Conservation (phyloP, 73 alveolate species). For the Paramecium tetraurelia region DNA sequence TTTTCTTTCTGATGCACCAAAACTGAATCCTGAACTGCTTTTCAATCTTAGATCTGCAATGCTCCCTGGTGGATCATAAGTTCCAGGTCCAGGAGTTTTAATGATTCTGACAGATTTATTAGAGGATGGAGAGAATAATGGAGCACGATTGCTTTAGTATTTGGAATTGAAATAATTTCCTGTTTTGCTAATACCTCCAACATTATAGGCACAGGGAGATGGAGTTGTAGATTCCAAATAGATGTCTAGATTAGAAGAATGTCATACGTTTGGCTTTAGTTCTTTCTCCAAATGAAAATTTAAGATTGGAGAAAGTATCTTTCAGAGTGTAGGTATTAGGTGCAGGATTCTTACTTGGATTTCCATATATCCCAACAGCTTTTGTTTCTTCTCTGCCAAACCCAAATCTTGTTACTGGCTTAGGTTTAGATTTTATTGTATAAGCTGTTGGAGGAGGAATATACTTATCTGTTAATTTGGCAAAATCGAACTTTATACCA, state of each 20-base stretch:
- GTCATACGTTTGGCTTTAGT: conserved; percentile 15
- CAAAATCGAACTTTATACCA: background rate
- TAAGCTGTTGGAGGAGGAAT: conserved; percentile 45
- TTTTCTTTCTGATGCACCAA: background rate
- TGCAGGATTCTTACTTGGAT: conserved; percentile 32
- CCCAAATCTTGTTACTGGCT: background rate
- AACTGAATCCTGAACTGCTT: conserved; percentile 27
- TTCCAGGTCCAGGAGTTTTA: conserved; percentile 47
- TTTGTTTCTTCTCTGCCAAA: conserved; percentile 28
- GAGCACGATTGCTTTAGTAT: background rate
- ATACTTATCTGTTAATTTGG: conserved; percentile 17
- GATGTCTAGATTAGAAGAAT: background rate
- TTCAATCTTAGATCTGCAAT: conserved; percentile 15
- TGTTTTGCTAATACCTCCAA: background rate
- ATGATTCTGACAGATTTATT: background rate
- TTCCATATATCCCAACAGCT: background rate
- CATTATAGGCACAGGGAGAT: conserved; percentile 11
- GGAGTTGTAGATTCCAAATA: conserved; percentile 27
- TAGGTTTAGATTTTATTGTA: background rate
- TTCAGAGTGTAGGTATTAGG: background rate
- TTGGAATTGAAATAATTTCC: background rate
- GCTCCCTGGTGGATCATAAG: conserved; percentile 50
- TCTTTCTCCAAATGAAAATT: conserved; percentile 44
- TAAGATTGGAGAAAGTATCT: background rate
- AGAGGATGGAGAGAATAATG: conserved; percentile 22